Base-by-base conservation (phyloP, 169 alveolate species). In the Plasmodium chabaudi region DNA sequence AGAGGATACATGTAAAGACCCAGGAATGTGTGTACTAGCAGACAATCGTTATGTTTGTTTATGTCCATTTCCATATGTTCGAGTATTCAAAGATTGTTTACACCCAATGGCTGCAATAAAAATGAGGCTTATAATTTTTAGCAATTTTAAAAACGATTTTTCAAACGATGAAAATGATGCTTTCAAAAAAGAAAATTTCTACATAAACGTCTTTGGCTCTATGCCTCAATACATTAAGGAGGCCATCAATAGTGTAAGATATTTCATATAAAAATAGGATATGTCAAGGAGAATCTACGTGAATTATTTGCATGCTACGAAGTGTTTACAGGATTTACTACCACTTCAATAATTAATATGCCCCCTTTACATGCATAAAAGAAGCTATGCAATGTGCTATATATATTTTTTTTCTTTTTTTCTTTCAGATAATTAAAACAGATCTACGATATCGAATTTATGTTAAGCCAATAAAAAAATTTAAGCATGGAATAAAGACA, bases 111-210 rank as follows among this genome's bases (percentile, higher is more conserved):
- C 42, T 21, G 91, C 63, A 23, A 86, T 86, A 5, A 55, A 57
- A 59, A 69, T 86, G 39, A 73, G 68, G 1, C 27, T 86, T 15
- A 67, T 39, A 21, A 70, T 86, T 39, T 86, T 86, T 51, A 86
- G 46, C 57, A 47, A 86, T 51, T 68, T 68, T 44, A 39, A 68
- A 44, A 17, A 46, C 44, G 63, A 68, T 10, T 25, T 42, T 46
- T 68, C 72, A 5, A 68, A 69, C n/a, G 86, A 86, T 23, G 91
- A 86, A 63, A 87, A 86, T 27, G 65, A 70, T 69, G 91, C 91
- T 23, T 56, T 72, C 3, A 86, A 86, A 63, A 86, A 56, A 27
- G 87, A 69, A 47, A 68, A 34, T 5, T 86, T 86, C 59, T 86
- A 86, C 46, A 69, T 74, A 12, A 64, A 86, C 27, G 91, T 86